These are phyloP conservation scores for Ramaria sp. DNA, from an alignment of 768 basidiomycete species.

Conservation along the genomic window DNA sequence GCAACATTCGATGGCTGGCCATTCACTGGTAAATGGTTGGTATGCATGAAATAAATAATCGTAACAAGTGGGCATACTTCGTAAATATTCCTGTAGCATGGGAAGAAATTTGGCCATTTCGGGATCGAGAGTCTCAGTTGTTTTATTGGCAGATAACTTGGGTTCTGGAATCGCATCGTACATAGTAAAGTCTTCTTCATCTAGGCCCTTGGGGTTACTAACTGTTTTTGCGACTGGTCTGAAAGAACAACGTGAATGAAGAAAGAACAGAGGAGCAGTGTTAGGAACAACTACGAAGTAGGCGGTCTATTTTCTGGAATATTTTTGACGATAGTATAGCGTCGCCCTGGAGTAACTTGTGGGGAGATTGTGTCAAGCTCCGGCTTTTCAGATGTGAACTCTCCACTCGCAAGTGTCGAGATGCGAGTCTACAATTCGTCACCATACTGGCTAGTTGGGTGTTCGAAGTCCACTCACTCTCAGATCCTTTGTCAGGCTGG, in stretches of 20 bases:
- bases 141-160: conserved; percentile 10
- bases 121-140: conserved; percentile 27
- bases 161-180: conserved; percentile 57
- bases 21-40: neutral
- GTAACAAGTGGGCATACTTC: conserved; percentile 28
- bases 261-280: neutral
- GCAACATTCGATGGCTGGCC: neutral
- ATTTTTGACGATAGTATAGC: conserved; percentile 42
- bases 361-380: conserved; percentile 11
- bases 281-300: conserved; percentile 17
- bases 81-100: conserved; percentile 66
- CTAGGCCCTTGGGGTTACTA: conserved; percentile 30
- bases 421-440: conserved; percentile 38
- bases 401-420: conserved; percentile 38
- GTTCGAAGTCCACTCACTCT: conserved; percentile 34
- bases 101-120: conserved; percentile 75
- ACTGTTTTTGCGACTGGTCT: conserved; percentile 49
- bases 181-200: conserved; percentile 43
- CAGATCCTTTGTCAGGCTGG: conserved; percentile 42
- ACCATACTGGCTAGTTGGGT: neutral
- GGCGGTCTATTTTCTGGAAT: conserved; percentile 12
- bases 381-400: conserved; percentile 16
- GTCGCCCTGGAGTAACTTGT: conserved; percentile 18
- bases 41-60: neutral
- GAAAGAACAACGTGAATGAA: neutral